Base-by-base conservation (phyloP, 108 stramenopile genomes). In the Parietichytrium sp. region DNA sequence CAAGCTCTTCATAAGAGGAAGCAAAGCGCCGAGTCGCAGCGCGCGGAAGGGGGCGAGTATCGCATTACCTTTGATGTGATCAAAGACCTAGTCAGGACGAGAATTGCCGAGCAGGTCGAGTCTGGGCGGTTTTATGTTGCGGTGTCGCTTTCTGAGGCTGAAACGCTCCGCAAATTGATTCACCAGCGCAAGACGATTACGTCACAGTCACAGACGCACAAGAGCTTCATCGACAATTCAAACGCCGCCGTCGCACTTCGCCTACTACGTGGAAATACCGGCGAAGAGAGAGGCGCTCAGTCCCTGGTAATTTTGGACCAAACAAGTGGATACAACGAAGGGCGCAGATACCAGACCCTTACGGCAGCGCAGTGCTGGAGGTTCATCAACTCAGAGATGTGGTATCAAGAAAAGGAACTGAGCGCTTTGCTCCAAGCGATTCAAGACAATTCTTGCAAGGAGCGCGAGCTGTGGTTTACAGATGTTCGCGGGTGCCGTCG, bases 401-500 rank as follows among this genome's bases (percentile, higher is more conserved):
- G 95, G 61, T 98, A 93, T 85, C 87, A 92, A 79, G 94, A 94
- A 20, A 83, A 87, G 30, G 95, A 96, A 79, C 54, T 97, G 30
- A 95, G 91, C 81, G 82, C 95, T 29, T 86, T 98, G 18, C 88
- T 98, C 42, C 90, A 95, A 80, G 94, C 94, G 30, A 87, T 98
- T 50, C 96, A 97, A 82, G 92, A 93, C 54, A 96, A 97, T 72
- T 84, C 87, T 20, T 86, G 91, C 48, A 95, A 93, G 80, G 86
- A 88, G 26, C 90, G 94, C 7, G 91, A 94, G 82, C 92, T 94
- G 52, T 98, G 89, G 87, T 98, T 96, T 85, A 87, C 93, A 54
- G 98, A 97, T 83, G 93, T 98, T 12, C 87, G 93, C 82, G 93
- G 94, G 55, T 97, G 97, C 81, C 92, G 96, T 25, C 87, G 98